Conservation (phyloP, 176 grass and related monocot genomes). For the Zoysia japonica region DNA sequence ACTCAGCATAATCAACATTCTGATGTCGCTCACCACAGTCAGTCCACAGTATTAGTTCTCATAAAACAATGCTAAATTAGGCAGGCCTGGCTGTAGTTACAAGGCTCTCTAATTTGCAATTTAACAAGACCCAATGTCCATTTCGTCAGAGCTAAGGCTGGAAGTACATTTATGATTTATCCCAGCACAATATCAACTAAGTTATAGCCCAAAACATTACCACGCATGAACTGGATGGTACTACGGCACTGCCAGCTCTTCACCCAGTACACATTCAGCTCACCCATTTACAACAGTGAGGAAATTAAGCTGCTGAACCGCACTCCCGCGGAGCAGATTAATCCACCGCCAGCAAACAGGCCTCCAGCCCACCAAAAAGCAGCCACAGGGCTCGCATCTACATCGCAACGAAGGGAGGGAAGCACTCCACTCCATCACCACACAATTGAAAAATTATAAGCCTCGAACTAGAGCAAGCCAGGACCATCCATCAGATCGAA, state of each 20-base stretch:
- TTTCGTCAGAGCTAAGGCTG: background rate
- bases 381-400: conserved; percentile 5
- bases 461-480: background rate
- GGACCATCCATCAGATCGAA: conserved; percentile 2
- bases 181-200: background rate
- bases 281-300: background rate
- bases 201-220: background rate
- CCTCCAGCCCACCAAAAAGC: background rate
- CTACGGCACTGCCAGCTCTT: background rate
- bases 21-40: background rate
- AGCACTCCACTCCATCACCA: background rate
- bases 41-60: background rate
- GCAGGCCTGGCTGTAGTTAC: background rate
- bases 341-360: background rate
- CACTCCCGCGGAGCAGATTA: background rate
- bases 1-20: conserved; percentile 31
- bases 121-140: background rate
- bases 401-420: background rate
- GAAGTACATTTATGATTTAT: background rate
- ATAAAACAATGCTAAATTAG: background rate
- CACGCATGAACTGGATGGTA: background rate
- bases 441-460: background rate
- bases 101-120: background rate
- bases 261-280: background rate
- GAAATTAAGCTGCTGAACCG: background rate